Percentiles rank a stretch among this genome's conserved stretches.
These are phyloP conservation scores for Kalanchoe fedtschenkoi DNA, from an alignment of 164 flowering plant genomes.

Conservation along the genomic window DNA sequence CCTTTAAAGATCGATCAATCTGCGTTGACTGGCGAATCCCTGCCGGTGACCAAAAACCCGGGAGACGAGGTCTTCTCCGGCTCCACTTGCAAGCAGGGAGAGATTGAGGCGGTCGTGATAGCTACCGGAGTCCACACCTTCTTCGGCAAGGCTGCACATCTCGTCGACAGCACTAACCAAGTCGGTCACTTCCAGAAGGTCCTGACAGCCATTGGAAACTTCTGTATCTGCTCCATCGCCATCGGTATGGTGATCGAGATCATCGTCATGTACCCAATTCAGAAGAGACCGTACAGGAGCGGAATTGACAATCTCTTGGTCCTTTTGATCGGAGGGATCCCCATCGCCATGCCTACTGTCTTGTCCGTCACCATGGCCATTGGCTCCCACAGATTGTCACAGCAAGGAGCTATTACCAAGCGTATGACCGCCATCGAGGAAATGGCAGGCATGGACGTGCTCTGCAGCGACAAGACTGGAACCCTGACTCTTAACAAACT, in stretches of 20 bases:
- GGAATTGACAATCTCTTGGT: neutral
- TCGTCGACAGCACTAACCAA: neutral
- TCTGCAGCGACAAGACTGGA: conserved; percentile 1
- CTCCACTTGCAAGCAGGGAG: conserved; percentile 2
- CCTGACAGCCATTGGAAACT: neutral
- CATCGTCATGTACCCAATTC: neutral
- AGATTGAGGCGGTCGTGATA: neutral
- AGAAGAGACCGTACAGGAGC: neutral
- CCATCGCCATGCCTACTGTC: conserved; percentile 1
- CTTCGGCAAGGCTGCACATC: neutral
- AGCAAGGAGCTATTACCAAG: neutral
- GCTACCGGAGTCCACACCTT: neutral
- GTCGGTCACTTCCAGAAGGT: neutral
- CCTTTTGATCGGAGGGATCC: conserved; percentile 2
- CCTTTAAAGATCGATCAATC: neutral
- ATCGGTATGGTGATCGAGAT: neutral
- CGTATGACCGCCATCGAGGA: conserved; percentile 2
- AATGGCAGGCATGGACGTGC: neutral
- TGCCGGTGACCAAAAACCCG: neutral
- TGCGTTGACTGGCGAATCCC: neutral
- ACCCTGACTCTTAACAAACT: neutral
- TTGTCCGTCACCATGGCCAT: conserved; percentile 1
- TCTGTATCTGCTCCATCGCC: neutral
- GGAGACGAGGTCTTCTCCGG: neutral
- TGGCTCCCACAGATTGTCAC: neutral